A percentile compares a stretch with the other conserved stretches of the same genome.
Evolutionary conservation across 2,329 filamentous ascomycete species (phyloP).

Genomic region (Trichoderma atrobrunneum): DNA sequence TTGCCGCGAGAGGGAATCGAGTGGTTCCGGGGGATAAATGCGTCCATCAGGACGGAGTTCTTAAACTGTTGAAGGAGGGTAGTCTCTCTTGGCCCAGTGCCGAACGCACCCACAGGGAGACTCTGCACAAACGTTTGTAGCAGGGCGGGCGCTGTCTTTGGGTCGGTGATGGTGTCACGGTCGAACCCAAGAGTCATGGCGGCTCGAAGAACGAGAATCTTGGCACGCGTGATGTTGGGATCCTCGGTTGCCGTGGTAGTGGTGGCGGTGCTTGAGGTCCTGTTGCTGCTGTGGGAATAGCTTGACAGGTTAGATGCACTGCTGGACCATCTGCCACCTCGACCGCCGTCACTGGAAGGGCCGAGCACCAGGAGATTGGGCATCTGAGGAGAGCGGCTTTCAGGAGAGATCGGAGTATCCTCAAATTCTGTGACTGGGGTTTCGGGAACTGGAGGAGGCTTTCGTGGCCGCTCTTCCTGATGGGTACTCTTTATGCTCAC

Average conservation of each 20-base stretch:
- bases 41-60: constrained; percentile 71
- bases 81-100: constrained; percentile 66
- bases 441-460: constrained; percentile 63
- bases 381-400: constrained; percentile 69
- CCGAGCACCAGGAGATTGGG: constrained; percentile 89
- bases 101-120: constrained; percentile 75
- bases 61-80: constrained; percentile 76
- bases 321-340: constrained; percentile 75
- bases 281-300: constrained; percentile 68
- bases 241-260: constrained; percentile 69
- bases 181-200: constrained; percentile 81
- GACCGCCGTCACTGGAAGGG: constrained; percentile 57
- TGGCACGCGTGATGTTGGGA: constrained; percentile 71
- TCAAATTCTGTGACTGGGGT: constrained; percentile 95
- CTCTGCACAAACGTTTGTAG: constrained; percentile 74
- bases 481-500: constrained; percentile 49
- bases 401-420: constrained; percentile 79
- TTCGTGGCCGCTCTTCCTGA: constrained; percentile 49
- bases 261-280: constrained; percentile 69
- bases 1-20: constrained; percentile 52
- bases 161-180: constrained; percentile 51
- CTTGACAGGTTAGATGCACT: constrained; percentile 74
- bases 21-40: constrained; percentile 46
- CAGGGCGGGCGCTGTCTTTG: constrained; percentile 47
- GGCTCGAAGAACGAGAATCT: constrained; percentile 76